Percentiles rank a stretch among this genome's conserved stretches.
Conservation (phyloP, 2,329 filamentous ascomycete genomes). For the Decorospora gaudefroyi region DNA sequence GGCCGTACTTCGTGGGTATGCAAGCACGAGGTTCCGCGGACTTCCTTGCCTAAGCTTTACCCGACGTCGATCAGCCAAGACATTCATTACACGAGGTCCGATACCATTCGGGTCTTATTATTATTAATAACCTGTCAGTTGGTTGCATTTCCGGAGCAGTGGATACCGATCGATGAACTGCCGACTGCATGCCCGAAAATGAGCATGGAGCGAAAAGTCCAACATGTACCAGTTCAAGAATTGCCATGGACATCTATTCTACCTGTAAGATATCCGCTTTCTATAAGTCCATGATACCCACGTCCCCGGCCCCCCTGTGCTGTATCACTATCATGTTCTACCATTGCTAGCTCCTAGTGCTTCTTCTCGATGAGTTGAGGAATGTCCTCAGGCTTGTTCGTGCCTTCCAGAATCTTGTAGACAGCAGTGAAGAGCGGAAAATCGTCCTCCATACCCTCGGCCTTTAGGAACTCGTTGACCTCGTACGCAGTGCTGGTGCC, state of each 20-base stretch:
- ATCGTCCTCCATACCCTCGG: conserved; percentile 74
- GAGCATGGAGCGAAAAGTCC: background rate
- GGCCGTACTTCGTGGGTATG: too few species aligned
- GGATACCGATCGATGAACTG: too few species aligned
- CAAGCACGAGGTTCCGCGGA: background rate
- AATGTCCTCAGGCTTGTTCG: conserved; percentile 77
- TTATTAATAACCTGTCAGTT: conserved; percentile 3
- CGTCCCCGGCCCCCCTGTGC: background rate
- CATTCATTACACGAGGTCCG: conserved; percentile 2
- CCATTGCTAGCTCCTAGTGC: conserved; percentile 9
- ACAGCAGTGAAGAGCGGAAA: conserved; percentile 95
- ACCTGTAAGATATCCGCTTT: conserved; percentile 10
- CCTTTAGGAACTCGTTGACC: conserved; percentile 85
- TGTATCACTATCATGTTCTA: background rate
- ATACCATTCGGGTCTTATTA: conserved; percentile 1
- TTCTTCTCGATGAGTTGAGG: conserved; percentile 63
- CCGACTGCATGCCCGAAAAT: background rate
- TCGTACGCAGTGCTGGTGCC: conserved; percentile 90
- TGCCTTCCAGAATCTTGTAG: conserved; percentile 76
- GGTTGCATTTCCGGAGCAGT: too few species aligned
- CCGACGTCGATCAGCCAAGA: conserved; percentile 12
- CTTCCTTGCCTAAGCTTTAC: background rate
- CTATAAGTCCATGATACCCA: background rate
- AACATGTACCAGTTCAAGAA: background rate
- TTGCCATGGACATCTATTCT: conserved; percentile 6